A percentile compares a stretch with the other conserved stretches of the same genome.
phyloP scores from a whole-genome alignment of 2,329 filamentous ascomycete species.

The Aspergillus hortae region DNA sequence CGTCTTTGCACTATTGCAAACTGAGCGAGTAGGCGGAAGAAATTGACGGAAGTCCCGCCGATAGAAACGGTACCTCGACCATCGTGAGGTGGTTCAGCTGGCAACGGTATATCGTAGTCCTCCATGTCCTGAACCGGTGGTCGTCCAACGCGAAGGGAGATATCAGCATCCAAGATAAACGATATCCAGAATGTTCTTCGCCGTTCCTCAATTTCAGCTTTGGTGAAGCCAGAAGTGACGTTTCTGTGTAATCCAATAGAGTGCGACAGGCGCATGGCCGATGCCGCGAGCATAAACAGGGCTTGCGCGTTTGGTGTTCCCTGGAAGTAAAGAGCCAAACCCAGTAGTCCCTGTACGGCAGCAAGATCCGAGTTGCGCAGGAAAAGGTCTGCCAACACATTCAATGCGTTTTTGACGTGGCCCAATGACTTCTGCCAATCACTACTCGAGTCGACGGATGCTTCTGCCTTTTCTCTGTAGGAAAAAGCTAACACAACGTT shows the following conservation, averaged over 20 bases:
- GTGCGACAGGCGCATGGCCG: conserved; percentile 19
- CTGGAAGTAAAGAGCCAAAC: conserved; percentile 19
- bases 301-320: conserved; percentile 20
- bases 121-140: conserved; percentile 15
- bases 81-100: conserved; percentile 8
- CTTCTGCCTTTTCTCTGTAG: conserved; percentile 14
- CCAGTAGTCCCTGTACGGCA: conserved; percentile 18
- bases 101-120: conserved; percentile 15
- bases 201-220: conserved; percentile 13
- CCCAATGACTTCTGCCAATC: conserved; percentile 16
- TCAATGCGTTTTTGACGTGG: conserved; percentile 18
- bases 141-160: conserved; percentile 17
- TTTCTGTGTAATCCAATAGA: conserved; percentile 20
- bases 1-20: conserved; percentile 14
- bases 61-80: conserved; percentile 9
- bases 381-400: conserved; percentile 15
- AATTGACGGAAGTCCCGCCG: conserved; percentile 8
- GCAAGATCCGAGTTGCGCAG: conserved; percentile 14
- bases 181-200: conserved; percentile 19
- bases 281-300: conserved; percentile 19
- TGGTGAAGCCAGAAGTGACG: conserved; percentile 8
- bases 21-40: conserved; percentile 12
- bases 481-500: conserved; percentile 20
- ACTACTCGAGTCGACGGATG: conserved; percentile 3
- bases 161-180: conserved; percentile 22